phyloP scores from a whole-genome alignment of 305 asterid species.

The Fraxinus sp. region DNA sequence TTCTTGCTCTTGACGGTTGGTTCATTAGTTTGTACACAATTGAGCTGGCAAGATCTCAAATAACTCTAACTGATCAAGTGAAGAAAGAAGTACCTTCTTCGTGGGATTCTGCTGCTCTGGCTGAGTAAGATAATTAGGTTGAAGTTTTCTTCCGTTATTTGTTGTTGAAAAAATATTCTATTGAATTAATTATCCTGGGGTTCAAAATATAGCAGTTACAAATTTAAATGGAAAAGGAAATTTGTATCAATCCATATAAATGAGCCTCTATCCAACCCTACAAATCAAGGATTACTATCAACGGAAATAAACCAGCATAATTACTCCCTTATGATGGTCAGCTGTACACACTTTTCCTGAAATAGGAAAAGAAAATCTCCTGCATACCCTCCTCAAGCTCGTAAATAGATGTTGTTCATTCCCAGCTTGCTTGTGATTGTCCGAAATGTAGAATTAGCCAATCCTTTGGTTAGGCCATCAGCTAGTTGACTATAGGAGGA shows the following conservation, averaged over 20 bases:
- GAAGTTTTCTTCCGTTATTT: conserved; percentile 22
- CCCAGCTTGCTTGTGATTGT: not conserved
- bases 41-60: conserved; percentile 68
- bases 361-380: not conserved
- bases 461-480: not conserved
- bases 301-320: not conserved
- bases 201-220: not conserved
- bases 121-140: conserved; percentile 64
- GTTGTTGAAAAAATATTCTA: not conserved
- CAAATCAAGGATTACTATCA: not conserved
- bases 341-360: not conserved
- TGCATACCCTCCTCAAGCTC: not conserved
- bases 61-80: conserved; percentile 62
- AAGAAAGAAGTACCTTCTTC: conserved; percentile 71
- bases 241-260: not conserved
- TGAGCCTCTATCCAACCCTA: not conserved
- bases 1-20: conserved; percentile 93
- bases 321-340: not conserved
- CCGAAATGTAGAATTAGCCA: not conserved
- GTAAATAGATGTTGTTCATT: not conserved
- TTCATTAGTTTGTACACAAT: conserved; percentile 73
- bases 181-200: not conserved
- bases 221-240: not conserved
- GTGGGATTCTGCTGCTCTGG: conserved; percentile 90
- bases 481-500: not conserved